Evolutionary conservation across 805 yeast genomes (phyloP).

Genomic region (Hanseniaspora guilliermondii): DNA sequence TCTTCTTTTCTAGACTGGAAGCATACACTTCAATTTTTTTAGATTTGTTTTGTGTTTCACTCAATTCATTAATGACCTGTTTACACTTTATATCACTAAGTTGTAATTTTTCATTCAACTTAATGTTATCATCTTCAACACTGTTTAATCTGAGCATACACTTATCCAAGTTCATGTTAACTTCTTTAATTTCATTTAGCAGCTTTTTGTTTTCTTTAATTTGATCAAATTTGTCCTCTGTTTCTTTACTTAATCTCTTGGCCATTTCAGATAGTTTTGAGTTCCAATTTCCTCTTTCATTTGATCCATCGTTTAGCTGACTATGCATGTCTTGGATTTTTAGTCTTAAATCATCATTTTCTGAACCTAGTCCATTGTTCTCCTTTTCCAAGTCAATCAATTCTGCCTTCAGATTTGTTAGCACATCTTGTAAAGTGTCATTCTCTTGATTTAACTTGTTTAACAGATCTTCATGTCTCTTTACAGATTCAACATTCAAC

Average conservation of each 20-base stretch:
- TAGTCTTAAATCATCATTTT: constrained; percentile 36
- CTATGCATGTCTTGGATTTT: constrained; percentile 31
- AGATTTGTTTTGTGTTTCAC: constrained; percentile 32
- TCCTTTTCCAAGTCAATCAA: constrained; percentile 44
- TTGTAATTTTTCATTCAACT: constrained; percentile 39
- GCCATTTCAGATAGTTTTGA: constrained; percentile 43
- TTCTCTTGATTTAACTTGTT: constrained; percentile 27
- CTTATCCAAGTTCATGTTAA: constrained; percentile 39
- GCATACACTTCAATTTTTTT: constrained; percentile 46
- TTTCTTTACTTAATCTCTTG: constrained; percentile 35
- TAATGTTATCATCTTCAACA: constrained; percentile 48
- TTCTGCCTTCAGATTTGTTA: constrained; percentile 38
- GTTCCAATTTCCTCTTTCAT: constrained; percentile 49
- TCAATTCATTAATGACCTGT: constrained; percentile 34
- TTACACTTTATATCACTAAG: constrained; percentile 36
- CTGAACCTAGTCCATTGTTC: constrained; percentile 38
- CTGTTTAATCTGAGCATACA: constrained; percentile 39
- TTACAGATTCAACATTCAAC: constrained; percentile 25
- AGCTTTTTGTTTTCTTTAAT: constrained; percentile 38
- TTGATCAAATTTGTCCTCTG: constrained; percentile 39
- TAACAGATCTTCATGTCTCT: constrained; percentile 28
- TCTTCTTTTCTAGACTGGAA: constrained; percentile 41
- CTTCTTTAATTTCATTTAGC: constrained; percentile 43
- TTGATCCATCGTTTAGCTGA: constrained; percentile 21
- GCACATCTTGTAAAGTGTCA: constrained; percentile 24